Percentiles rank a stretch among this genome's conserved stretches.
These are phyloP conservation scores for Neocucurbitaria cava DNA, from an alignment of 2,329 filamentous ascomycete species.

Conservation along the genomic window DNA sequence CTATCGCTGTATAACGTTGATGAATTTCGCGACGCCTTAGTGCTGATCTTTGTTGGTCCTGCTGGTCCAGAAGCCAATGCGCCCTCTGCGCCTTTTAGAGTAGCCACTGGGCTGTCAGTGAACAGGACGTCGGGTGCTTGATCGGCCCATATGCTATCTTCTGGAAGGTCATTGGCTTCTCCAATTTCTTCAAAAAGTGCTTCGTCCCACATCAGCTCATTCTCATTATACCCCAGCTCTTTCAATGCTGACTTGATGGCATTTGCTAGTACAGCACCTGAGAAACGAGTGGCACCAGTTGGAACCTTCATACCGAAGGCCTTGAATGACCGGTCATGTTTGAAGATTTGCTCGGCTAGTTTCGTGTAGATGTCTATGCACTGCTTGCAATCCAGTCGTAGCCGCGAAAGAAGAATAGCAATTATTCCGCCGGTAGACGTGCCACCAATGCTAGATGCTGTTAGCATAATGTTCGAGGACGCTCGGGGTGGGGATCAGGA, in stretches of 20 bases:
- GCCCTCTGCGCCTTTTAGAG: slow-evolving; percentile 23
- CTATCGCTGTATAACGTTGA: slow-evolving; percentile 19
- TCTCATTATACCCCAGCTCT: slow-evolving; percentile 40
- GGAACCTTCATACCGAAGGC: slow-evolving; percentile 46
- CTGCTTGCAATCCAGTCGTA: slow-evolving; percentile 46
- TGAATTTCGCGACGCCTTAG: not conserved
- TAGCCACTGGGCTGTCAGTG: slow-evolving; percentile 37
- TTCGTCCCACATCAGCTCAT: slow-evolving; percentile 52
- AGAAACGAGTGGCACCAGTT: slow-evolving; percentile 46
- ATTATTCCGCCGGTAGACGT: slow-evolving; percentile 52
- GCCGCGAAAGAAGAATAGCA: slow-evolving; percentile 48
- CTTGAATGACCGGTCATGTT: slow-evolving; percentile 46
- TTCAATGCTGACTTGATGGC: slow-evolving; percentile 46
- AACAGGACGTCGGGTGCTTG: slow-evolving; percentile 22
- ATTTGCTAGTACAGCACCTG: slow-evolving; percentile 44
- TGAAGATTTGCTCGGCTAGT: slow-evolving; percentile 48
- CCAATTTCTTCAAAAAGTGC: slow-evolving; percentile 47
- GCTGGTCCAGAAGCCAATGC: slow-evolving; percentile 14
- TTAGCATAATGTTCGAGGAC: not conserved
- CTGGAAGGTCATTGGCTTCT: slow-evolving; percentile 28
- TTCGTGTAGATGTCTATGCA: slow-evolving; percentile 49
- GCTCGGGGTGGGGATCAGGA: not conserved
- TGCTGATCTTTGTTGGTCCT: not conserved
- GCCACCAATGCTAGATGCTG: slow-evolving; percentile 37
- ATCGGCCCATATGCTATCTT: slow-evolving; percentile 47